These are phyloP conservation scores for Copromyces sp. DNA, from an alignment of 495 filamentous ascomycete genomes.

Conservation along the genomic window DNA sequence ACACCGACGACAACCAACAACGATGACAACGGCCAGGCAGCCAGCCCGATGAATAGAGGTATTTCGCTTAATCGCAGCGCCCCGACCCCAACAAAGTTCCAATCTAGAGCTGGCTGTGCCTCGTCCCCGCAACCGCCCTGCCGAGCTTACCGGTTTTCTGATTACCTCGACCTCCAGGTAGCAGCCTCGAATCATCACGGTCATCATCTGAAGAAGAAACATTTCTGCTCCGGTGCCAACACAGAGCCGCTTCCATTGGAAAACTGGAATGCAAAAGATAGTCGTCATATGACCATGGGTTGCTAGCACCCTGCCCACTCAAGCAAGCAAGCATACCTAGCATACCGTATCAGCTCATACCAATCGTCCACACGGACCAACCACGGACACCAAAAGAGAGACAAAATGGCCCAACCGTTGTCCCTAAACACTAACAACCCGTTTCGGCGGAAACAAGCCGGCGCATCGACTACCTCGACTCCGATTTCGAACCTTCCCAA, in stretches of 20 bases:
- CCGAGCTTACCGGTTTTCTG: background rate
- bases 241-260: slow-evolving; percentile 3
- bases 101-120: background rate
- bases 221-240: background rate
- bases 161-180: background rate
- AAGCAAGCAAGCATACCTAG: background rate
- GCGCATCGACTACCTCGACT: slow-evolving; percentile 8
- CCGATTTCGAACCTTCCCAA: slow-evolving; percentile 4
- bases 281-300: slow-evolving; percentile 15
- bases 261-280: slow-evolving; percentile 6
- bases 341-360: background rate
- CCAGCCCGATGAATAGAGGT: background rate
- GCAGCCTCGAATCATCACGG: background rate
- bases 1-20: background rate
- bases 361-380: background rate
- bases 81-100: background rate
- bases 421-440: slow-evolving; percentile 38
- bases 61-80: background rate
- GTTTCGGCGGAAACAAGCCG: slow-evolving; percentile 31
- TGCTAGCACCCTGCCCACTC: slow-evolving; percentile 4
- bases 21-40: background rate
- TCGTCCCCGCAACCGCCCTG: background rate
- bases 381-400: background rate
- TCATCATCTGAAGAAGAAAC: background rate
- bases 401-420: slow-evolving; percentile 21